Evolutionary conservation across 495 filamentous ascomycete genomes (phyloP).

Genomic region (Durotheca rogersii): DNA sequence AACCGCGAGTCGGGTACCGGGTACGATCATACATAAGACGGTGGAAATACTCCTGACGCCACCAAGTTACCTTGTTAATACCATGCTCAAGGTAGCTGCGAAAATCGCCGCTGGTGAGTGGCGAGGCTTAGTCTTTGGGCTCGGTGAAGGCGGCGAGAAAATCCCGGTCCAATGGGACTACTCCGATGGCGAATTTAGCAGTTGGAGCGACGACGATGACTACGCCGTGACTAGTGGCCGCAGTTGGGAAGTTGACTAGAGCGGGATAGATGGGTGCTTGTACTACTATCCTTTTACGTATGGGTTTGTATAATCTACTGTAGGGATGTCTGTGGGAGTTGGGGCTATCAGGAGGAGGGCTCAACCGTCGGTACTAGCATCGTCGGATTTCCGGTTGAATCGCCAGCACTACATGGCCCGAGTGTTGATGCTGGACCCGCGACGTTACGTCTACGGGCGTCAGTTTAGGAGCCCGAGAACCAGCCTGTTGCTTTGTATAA

Average conservation of each 20-base stretch:
- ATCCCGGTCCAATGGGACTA: conserved; percentile 59
- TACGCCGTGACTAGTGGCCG: conserved; percentile 22
- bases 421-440: conserved; percentile 3
- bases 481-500: too few relatives aligned
- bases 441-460: not conserved
- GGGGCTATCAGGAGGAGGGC: not conserved
- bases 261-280: conserved; percentile 5
- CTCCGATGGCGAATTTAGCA: conserved; percentile 45
- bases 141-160: conserved; percentile 49
- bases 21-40: conserved; percentile 71
- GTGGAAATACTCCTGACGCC: conserved; percentile 72
- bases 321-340: conserved; percentile 14
- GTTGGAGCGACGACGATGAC: conserved; percentile 34
- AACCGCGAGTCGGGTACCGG: conserved; percentile 57
- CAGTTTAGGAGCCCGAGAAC: not conserved
- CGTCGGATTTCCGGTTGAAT: not conserved
- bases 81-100: conserved; percentile 79
- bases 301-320: conserved; percentile 15
- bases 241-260: conserved; percentile 41
- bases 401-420: conserved; percentile 7
- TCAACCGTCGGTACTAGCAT: not conserved
- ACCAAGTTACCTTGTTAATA: conserved; percentile 68
- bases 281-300: conserved; percentile 17
- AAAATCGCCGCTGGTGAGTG: conserved; percentile 67
- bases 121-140: conserved; percentile 51